Evolutionary conservation across 1,284 basidiomycete species (phyloP).

Genomic region (Termitomyces sp.): DNA sequence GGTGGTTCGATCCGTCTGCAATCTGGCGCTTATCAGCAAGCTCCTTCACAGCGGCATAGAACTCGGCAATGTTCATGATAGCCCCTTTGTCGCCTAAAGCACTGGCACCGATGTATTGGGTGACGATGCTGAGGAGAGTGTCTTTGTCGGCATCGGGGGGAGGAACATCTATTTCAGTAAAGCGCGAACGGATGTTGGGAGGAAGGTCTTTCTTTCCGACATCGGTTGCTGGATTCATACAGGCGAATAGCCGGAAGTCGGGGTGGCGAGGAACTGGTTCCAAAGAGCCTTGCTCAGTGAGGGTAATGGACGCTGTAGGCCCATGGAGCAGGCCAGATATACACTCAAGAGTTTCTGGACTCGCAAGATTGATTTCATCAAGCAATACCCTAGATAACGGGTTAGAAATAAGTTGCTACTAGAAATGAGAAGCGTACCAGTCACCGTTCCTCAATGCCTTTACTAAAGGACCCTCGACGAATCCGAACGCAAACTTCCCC

Average conservation of each 20-base stretch:
- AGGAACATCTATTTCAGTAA: slow-evolving; percentile 94
- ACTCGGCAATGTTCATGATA: slow-evolving; percentile 89
- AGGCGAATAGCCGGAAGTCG: slow-evolving; percentile 95
- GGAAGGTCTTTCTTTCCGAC: slow-evolving; percentile 98
- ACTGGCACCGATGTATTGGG: slow-evolving; percentile 85
- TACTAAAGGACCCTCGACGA: slow-evolving; percentile 95
- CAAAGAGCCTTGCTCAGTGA: slow-evolving; percentile 92
- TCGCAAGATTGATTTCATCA: slow-evolving; percentile 96
- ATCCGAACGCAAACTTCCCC: slow-evolving; percentile 88
- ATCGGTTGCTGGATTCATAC: slow-evolving; percentile 99
- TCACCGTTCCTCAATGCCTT: slow-evolving; percentile 86
- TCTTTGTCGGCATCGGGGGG: slow-evolving; percentile 92
- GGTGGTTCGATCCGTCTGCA: slow-evolving; percentile 90
- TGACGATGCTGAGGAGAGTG: slow-evolving; percentile 83
- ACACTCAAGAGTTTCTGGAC: slow-evolving; percentile 92
- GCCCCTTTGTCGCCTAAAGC: slow-evolving; percentile 85
- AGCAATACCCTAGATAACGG: slow-evolving; percentile 71
- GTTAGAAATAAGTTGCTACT: slow-evolving; percentile 4
- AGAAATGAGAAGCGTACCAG: slow-evolving; percentile 57
- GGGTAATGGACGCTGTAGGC: slow-evolving; percentile 83
- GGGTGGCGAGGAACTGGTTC: slow-evolving; percentile 90
- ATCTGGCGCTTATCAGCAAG: slow-evolving; percentile 78
- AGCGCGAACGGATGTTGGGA: slow-evolving; percentile 83
- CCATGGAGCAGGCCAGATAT: slow-evolving; percentile 84
- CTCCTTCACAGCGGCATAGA: slow-evolving; percentile 83